phyloP scores from a whole-genome alignment of 306 rosid species.

The Malus sieversii region DNA sequence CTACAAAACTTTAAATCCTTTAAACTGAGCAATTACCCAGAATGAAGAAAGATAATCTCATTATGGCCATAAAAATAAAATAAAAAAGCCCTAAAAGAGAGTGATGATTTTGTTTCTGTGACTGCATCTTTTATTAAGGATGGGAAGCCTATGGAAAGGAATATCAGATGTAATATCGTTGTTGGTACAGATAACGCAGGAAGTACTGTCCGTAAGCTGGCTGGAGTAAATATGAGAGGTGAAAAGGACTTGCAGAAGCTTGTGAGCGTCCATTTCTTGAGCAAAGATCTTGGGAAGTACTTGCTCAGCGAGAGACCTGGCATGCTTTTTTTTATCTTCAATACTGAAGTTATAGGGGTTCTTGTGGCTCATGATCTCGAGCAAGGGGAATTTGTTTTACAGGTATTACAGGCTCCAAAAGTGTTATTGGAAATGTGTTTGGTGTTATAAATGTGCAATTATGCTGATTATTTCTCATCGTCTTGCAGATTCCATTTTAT shows the following conservation, averaged over 20 bases:
- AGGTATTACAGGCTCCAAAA: slow-evolving; percentile 45
- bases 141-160: slow-evolving; percentile 46
- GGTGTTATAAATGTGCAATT: slow-evolving; percentile 15
- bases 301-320: slow-evolving; percentile 85
- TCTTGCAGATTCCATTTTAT: slow-evolving; percentile 79
- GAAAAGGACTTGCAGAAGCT: slow-evolving; percentile 83
- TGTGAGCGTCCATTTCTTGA: slow-evolving; percentile 80
- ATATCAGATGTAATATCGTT: slow-evolving; percentile 53
- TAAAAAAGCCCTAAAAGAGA: slow-evolving; percentile 6
- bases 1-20: slow-evolving; percentile 37
- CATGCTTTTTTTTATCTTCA: slow-evolving; percentile 89
- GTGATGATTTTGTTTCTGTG: slow-evolving; percentile 39
- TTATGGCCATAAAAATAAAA: neutral
- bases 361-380: slow-evolving; percentile 93
- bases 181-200: slow-evolving; percentile 85
- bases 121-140: slow-evolving; percentile 46
- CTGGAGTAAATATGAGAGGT: slow-evolving; percentile 78
- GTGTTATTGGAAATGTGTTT: neutral
- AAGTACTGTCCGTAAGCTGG: slow-evolving; percentile 77
- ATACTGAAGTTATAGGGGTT: slow-evolving; percentile 86
- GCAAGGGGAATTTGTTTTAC: slow-evolving; percentile 91
- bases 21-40: slow-evolving; percentile 5
- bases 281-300: slow-evolving; percentile 77
- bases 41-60: neutral
- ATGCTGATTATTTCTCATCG: slow-evolving; percentile 11